Base-by-base conservation (phyloP, 2,329 filamentous ascomycete genomes). In the Fusarium praegraminearum region DNA sequence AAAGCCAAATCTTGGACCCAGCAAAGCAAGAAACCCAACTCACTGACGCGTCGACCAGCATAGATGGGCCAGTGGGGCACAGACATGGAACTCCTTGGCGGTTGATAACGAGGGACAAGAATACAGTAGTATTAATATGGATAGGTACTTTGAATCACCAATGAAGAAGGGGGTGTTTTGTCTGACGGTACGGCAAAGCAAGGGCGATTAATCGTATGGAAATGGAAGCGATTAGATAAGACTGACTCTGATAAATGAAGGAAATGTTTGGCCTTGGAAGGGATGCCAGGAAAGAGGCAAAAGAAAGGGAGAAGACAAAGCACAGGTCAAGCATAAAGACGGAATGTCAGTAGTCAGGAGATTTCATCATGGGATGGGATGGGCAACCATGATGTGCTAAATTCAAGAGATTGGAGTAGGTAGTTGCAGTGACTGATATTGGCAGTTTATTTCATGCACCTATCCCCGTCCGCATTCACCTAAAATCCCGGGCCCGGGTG, bases 41-140 rank as follows among this genome's bases (percentile, higher is more conserved):
- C 55, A 73, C 67, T 75, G 66, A 74, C 72, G 72, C 72, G 72
- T 73, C 62, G 57, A 60, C 54, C 55, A 35, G 57, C 57, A 72
- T 52, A 68, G 62, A 49, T 56, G 59, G 49, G 72, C 57, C 64
- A 55, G 67, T 71, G 72, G 71, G 71, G 63, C 68, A 66, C 36
- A 54, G 26, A 58, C 52, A 26, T 22, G 36, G 36, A 53, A 50
- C 24, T 63, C 45, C 68, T 67, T 55, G 38, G 53, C 56, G 49
- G 26, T 52, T 66, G 56, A 58, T 47, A 73, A 45, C 51, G 47
- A 68, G 45, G 45, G 51, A 67, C 55, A 60, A 28, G 35, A 52
- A 52, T 41, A 22, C 36, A 20, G 36, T 20, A 20, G n/a, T 40
- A 40, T n/a, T 40, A 20, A 40, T 15, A 52, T 30, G 49, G 49